These are phyloP conservation scores for Cyberlindnera xishuangbannaensis DNA, from an alignment of 805 yeast species.

Conservation along the genomic window DNA sequence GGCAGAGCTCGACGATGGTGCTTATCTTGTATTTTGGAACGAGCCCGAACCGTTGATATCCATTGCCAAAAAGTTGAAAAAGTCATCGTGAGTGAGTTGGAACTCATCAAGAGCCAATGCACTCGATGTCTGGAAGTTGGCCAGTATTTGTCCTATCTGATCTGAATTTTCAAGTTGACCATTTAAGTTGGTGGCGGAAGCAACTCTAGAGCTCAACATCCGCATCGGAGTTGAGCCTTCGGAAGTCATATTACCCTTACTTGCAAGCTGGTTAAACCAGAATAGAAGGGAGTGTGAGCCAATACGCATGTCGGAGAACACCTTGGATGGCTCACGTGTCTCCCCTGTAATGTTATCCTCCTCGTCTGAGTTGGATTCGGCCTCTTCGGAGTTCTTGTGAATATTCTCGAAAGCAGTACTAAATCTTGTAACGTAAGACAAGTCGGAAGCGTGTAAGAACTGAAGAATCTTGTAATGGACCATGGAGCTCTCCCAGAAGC, in stretches of 20 bases:
- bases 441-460: constrained; percentile 22
- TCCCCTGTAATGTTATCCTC: constrained; percentile 22
- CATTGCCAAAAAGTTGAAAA: constrained; percentile 26
- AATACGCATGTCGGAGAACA: constrained; percentile 30
- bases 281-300: constrained; percentile 28
- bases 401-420: background rate
- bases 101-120: constrained; percentile 19
- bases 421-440: no score
- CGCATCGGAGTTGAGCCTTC: no score
- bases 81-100: constrained; percentile 25
- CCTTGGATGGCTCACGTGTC: constrained; percentile 29
- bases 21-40: constrained; percentile 13
- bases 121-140: constrained; percentile 16
- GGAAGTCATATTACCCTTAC: no score
- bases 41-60: constrained; percentile 21
- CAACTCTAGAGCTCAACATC: no score
- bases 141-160: constrained; percentile 4
- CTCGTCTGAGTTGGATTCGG: constrained; percentile 20
- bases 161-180: no score
- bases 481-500: constrained; percentile 26
- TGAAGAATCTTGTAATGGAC: constrained; percentile 26
- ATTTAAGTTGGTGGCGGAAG: no score
- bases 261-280: constrained; percentile 25
- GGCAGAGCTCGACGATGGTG: no score
- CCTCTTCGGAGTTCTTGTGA: constrained; percentile 7